Evolutionary conservation across 2,329 filamentous ascomycete species (phyloP), one percentile per base, ranked within the genome.

Genomic region (Cephalotrichum gorgonifer): DNA sequence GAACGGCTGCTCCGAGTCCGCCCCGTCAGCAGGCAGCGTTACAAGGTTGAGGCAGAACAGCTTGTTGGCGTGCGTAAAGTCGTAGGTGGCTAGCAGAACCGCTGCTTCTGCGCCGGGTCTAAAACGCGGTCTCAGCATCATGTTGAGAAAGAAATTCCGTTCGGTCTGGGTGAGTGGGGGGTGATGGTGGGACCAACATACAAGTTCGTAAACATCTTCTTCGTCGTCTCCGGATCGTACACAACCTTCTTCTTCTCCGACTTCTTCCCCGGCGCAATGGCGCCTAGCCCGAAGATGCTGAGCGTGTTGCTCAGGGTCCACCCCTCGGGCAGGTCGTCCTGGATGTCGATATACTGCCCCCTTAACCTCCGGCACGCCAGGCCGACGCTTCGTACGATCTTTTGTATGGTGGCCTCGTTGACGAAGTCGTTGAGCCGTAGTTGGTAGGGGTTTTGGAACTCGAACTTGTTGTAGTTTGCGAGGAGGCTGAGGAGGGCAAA

Each of bases 401-500:
- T 88, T 52, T 84, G 78, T 58, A 97, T 96, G 2, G 86, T 85
- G 0, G 76, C 72, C 60, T 97, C 90, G 61, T 98, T 95, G 58
- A 96, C 88, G 65, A 97, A 97, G 64, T 97, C 90, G 58, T 91
- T 89, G 15, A 98, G 76, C 26, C 91, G 86, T 54, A 94, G 72
- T 58, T 93, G 85, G 59, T 98, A 98, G 1, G 91, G 91, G 57
- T 98, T 98, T 62, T 95, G 90, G 50, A 94, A 91, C 65, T 98
- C 93, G 60, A 98, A 98, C 65, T 97, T 98, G 76, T 98, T 97
- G 75, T 97, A 97, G 68, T 97, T 98, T 55, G 88, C 86, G 48
- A 98, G 72, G 4, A 97, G 74, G 12, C 91, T 91, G 20, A 96
- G 74, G 9, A 97, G 76, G 14, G 85, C 79, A 56, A 96, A 89